Percentiles rank a stretch among this genome's conserved stretches.
These are phyloP conservation scores for Eleusine coracana DNA, from an alignment of 176 grass and related monocot genomes.

Conservation along the genomic window DNA sequence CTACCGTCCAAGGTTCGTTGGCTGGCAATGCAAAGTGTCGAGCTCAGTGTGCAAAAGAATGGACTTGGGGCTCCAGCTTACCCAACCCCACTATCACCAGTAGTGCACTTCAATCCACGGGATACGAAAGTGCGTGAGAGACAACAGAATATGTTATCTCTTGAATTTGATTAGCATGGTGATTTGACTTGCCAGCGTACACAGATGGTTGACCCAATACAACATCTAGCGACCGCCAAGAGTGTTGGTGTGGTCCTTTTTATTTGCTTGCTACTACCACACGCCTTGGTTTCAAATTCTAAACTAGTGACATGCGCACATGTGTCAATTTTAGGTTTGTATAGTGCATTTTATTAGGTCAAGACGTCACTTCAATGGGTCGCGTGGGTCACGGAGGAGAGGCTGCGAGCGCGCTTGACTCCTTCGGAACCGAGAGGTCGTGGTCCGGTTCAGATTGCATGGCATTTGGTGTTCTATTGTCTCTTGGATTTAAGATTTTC, in stretches of 20 bases:
- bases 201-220: constrained; percentile 40
- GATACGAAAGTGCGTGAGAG: constrained; percentile 21
- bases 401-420: not conserved
- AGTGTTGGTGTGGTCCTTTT: constrained; percentile 28
- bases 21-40: constrained; percentile 8
- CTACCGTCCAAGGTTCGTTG: not conserved
- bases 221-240: not conserved
- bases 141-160: constrained; percentile 9
- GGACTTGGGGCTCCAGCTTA: constrained; percentile 21
- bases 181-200: constrained; percentile 33
- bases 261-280: not conserved
- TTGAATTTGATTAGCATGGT: not conserved
- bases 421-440: constrained; percentile 22
- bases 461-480: not conserved
- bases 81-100: constrained; percentile 10
- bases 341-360: constrained; percentile 29
- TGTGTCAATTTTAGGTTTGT: not conserved
- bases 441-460: not conserved
- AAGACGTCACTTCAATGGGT: not conserved
- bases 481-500: not conserved
- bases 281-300: not conserved
- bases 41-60: not conserved
- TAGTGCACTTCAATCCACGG: not conserved
- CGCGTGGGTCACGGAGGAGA: not conserved
- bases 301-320: constrained; percentile 25